Percentiles rank a stretch among this genome's conserved stretches.
Conservation (phyloP, 305 asterid species). For the Solanum hybrid region DNA sequence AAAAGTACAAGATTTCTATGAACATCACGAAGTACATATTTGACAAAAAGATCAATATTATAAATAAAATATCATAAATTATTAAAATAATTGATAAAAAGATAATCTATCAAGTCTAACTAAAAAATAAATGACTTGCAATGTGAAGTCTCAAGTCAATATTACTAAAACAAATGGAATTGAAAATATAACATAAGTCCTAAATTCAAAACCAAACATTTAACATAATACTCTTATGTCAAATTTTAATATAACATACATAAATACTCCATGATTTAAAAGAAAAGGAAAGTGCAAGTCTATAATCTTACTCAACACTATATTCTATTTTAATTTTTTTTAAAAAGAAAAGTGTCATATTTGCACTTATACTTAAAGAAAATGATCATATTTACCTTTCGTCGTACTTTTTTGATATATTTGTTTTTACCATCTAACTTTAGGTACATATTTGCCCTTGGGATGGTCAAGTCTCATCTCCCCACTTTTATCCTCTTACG, state of each 20-base stretch:
- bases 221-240: not conserved
- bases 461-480: not conserved
- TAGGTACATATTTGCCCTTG: not conserved
- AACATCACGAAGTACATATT: not conserved
- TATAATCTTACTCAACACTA: not conserved
- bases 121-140: not conserved
- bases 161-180: not conserved
- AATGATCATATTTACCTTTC: not conserved
- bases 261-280: not conserved
- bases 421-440: not conserved
- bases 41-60: not conserved
- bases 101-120: not conserved
- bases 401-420: not conserved
- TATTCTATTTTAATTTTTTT: too few relatives aligned
- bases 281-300: not conserved
- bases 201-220: not conserved
- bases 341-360: too few relatives aligned
- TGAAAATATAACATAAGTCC: not conserved
- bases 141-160: not conserved
- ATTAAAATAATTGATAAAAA: too few relatives aligned
- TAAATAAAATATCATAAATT: too few relatives aligned
- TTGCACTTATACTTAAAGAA: not conserved
- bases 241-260: not conserved
- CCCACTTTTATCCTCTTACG: too few relatives aligned
- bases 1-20: not conserved